A percentile compares a stretch with the other conserved stretches of the same genome.
These are phyloP conservation scores for Cercospora zeae-maydis DNA, from an alignment of 2,329 filamentous ascomycete genomes.

Conservation along the genomic window DNA sequence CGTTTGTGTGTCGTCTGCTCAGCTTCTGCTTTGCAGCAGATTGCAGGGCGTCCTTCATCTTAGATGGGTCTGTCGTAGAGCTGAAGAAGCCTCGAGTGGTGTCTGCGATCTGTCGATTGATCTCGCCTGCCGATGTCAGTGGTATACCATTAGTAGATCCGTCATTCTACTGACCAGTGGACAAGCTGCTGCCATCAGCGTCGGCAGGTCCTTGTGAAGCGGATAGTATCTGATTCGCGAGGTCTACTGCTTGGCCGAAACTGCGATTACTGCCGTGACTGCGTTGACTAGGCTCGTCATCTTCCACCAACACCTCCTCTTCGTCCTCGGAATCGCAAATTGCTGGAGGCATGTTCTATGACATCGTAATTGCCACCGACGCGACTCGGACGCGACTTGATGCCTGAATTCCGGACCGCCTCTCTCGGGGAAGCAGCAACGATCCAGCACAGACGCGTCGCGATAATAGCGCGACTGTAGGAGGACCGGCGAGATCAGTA, in stretches of 20 bases:
- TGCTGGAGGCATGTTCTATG: constrained; percentile 14
- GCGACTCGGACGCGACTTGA: constrained; percentile 8
- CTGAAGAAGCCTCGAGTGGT: constrained; percentile 28
- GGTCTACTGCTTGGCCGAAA: not conserved
- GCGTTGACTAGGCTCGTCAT: constrained; percentile 13
- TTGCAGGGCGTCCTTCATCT: constrained; percentile 10
- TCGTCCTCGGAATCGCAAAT: constrained; percentile 22
- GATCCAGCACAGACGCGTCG: not conserved
- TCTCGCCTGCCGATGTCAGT: constrained; percentile 20
- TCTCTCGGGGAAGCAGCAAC: not conserved
- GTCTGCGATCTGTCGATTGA: constrained; percentile 25
- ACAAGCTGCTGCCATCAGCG: constrained; percentile 16
- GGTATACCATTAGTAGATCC: not conserved
- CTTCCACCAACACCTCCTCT: constrained; percentile 15
- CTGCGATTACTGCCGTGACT: constrained; percentile 11
- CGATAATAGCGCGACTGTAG: not conserved
- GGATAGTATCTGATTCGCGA: constrained; percentile 10
- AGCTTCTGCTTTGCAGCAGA: constrained; percentile 21
- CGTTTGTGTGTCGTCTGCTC: constrained; percentile 24
- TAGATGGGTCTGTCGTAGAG: constrained; percentile 12
- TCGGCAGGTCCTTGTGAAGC: constrained; percentile 9
- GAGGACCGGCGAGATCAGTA: not conserved
- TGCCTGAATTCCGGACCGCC: not conserved
- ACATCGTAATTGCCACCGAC: constrained; percentile 13
- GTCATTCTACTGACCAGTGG: constrained; percentile 12